Conservation (phyloP, 2,329 filamentous ascomycete genomes). For the Clarireedia hainanense region DNA sequence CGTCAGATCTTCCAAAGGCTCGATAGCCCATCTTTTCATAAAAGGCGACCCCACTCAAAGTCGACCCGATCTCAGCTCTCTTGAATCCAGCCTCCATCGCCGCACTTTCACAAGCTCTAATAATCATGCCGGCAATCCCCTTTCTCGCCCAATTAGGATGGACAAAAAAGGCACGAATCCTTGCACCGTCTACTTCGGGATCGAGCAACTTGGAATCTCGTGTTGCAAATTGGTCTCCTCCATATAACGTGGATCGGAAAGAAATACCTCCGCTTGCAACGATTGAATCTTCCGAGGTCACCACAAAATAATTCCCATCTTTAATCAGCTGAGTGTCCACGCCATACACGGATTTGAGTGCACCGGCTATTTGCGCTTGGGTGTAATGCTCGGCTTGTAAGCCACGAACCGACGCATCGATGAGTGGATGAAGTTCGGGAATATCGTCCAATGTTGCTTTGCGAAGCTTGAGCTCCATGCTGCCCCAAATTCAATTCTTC, state of each 20-base stretch:
- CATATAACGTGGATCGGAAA: constrained; percentile 13
- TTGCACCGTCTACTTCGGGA: constrained; percentile 11
- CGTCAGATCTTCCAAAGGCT: constrained; percentile 8
- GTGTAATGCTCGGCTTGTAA: constrained; percentile 13
- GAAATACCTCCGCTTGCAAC: constrained; percentile 15
- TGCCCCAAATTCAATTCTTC: not conserved
- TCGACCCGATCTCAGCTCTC: constrained; percentile 14
- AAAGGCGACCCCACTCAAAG: constrained; percentile 13
- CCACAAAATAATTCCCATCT: constrained; percentile 15
- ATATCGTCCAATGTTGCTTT: constrained; percentile 15
- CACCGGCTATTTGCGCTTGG: constrained; percentile 7
- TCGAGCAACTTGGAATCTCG: constrained; percentile 10
- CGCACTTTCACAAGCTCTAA: constrained; percentile 10
- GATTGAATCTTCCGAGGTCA: not conserved
- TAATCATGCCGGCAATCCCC: constrained; percentile 11
- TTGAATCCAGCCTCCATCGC: constrained; percentile 12
- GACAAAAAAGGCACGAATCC: constrained; percentile 17
- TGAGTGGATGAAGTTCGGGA: constrained; percentile 10
- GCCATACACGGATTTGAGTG: constrained; percentile 13
- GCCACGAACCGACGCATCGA: constrained; percentile 13
- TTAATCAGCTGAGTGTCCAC: constrained; percentile 13
- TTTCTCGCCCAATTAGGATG: constrained; percentile 11
- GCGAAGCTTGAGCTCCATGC: constrained; percentile 10
- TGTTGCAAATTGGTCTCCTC: constrained; percentile 13
- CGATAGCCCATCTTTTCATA: constrained; percentile 14